Evolutionary conservation across 176 grass and related monocot species (phyloP).

Genomic region (Canna indica): DNA sequence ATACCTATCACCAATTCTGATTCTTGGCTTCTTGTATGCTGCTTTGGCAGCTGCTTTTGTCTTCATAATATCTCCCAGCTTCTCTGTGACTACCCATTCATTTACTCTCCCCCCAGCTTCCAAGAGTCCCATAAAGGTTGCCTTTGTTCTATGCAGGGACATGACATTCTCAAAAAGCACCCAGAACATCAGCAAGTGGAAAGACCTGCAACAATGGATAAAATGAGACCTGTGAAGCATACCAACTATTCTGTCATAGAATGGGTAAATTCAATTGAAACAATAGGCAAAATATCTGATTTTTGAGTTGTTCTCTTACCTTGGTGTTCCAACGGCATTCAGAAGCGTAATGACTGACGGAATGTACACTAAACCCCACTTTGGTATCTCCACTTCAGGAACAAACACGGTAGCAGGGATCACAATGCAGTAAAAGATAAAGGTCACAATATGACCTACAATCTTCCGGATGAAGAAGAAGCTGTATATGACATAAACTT

Average conservation of each 20-base stretch:
- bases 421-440: conserved; percentile 7
- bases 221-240: neutral
- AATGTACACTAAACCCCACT: conserved; percentile 11
- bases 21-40: neutral
- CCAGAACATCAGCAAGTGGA: conserved; percentile 14
- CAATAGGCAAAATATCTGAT: neutral
- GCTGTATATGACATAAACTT: conserved; percentile 11
- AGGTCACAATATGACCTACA: conserved; percentile 12
- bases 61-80: conserved; percentile 7
- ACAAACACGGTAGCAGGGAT: conserved; percentile 7
- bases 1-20: conserved; percentile 3
- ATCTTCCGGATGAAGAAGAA: conserved; percentile 15
- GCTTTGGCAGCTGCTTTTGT: neutral
- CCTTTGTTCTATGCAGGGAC: conserved; percentile 12
- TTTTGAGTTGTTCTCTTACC: neutral
- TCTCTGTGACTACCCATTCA: conserved; percentile 9
- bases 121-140: conserved; percentile 1
- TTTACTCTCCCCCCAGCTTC: conserved; percentile 4
- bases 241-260: neutral
- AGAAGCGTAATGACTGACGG: conserved; percentile 8
- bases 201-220: neutral
- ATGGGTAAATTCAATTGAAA: neutral
- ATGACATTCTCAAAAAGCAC: conserved; percentile 10
- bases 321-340: conserved; percentile 11
- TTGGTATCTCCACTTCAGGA: conserved; percentile 8